Evolutionary conservation across 78 protist species (phyloP), one percentile per base, ranked within the genome.

Genomic region (Emiliania huxleyi): DNA sequence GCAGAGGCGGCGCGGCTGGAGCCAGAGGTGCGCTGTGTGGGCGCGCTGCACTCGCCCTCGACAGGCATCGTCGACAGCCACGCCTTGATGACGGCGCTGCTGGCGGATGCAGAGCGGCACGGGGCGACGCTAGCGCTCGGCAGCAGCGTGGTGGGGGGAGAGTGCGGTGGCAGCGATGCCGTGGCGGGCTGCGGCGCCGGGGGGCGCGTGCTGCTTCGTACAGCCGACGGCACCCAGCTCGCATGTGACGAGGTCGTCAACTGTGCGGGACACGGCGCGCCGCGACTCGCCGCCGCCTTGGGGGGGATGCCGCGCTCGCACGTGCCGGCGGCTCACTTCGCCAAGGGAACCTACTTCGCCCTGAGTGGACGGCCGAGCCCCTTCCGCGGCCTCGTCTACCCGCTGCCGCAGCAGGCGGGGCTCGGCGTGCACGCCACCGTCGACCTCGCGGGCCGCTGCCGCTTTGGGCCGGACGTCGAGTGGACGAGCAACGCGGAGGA

Each of bases 391-490:
- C 49, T 79, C 35, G 49, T 79, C 2, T 79, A 79, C 52, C 87
- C 87, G 25, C 15, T 79, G 55, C 87, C 87, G 2, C 26, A 79
- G n/a, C 55, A 1, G 11, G 87, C 55, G 12, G 93, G 93, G 23
- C 88, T 91, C 19, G 87, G 93, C 0, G 93, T 48, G 49, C 93
- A 77, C 49, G 81, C 81, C 12, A 45, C 83, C 21, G 12, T 90
- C 49, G 93, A 90, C 23, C 35, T 73, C 40, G 87, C 49, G 35
- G 93, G 93, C 12, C 55, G 29, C 21, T 11, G 77, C 45, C 84
- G 93, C 8, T 73, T 90, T 46, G 93, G 93, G 45, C 88, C 93
- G 3, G 93, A 90, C 38, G 88, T 23, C 42, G n/a, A 71, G 40
- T 71, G n/a, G 46, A 79, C 75, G 48, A 43, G 33, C 38, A 5